A percentile compares a stretch with the other conserved stretches of the same genome.
These are phyloP conservation scores for Carnegiea gigantea DNA, from an alignment of 179 eudicot genomes.

Conservation along the genomic window DNA sequence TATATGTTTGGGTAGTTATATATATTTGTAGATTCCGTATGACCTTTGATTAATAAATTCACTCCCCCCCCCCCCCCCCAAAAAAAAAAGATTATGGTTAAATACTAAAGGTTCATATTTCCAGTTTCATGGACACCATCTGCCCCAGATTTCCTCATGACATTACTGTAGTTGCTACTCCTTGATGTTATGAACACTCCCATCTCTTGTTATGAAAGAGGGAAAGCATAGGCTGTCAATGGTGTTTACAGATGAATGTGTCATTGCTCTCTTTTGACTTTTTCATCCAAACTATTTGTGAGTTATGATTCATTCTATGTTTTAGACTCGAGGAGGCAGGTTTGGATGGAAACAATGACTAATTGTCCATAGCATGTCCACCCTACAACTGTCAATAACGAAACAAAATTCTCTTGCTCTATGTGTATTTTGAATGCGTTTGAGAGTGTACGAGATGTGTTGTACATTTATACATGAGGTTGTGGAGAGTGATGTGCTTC, in stretches of 20 bases:
- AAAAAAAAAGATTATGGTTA: background rate
- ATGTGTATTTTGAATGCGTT: too few species aligned
- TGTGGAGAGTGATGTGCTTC: too few species aligned
- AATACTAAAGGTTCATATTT: background rate
- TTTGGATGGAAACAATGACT: background rate
- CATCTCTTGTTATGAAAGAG: background rate
- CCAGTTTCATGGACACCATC: too few species aligned
- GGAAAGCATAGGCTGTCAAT: background rate
- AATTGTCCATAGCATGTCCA: background rate
- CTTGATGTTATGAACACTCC: background rate
- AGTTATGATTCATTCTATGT: background rate
- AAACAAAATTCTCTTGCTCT: too few species aligned
- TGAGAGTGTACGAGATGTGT: too few species aligned
- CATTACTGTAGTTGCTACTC: background rate
- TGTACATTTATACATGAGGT: too few species aligned
- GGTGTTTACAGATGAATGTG: background rate
- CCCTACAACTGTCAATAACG: background rate
- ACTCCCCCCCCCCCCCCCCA: too few species aligned
- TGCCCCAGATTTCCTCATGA: background rate
- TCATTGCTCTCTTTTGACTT: background rate
- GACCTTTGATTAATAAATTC: background rate
- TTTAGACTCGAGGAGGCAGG: background rate
- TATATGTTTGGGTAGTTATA: background rate
- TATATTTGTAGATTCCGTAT: background rate
- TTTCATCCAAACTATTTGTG: background rate